Percentiles rank a stretch among this genome's conserved stretches.
Conservation (phyloP, 75 land plant genomes). For the Pseudotsuga menziesii region DNA sequence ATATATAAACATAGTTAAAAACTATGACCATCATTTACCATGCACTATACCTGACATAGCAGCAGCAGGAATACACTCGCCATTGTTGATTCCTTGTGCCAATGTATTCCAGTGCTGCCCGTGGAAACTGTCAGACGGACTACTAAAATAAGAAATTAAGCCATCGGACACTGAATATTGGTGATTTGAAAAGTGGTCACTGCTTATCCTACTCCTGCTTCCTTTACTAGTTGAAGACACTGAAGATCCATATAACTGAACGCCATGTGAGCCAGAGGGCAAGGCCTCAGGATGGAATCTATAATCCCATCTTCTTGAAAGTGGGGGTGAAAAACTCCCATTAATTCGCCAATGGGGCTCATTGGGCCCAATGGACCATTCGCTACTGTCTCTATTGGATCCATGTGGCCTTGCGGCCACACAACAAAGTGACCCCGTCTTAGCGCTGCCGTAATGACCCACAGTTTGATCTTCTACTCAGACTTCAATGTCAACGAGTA, state of each 20-base stretch:
- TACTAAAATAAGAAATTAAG: conserved; percentile 32
- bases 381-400: conserved; percentile 35
- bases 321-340: conserved; percentile 62
- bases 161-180: conserved; percentile 42
- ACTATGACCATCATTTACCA: background rate
- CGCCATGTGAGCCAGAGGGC: conserved; percentile 23
- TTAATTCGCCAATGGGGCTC: conserved; percentile 77
- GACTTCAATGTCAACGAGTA: background rate
- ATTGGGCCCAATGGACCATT: conserved; percentile 52
- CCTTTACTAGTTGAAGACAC: conserved; percentile 46
- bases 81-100: conserved; percentile 36
- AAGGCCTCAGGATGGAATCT: conserved; percentile 35
- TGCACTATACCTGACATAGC: conserved; percentile 30
- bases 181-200: conserved; percentile 15
- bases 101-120: conserved; percentile 50
- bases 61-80: conserved; percentile 19
- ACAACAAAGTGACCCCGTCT: conserved; percentile 88
- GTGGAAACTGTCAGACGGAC: conserved; percentile 55
- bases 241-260: conserved; percentile 34
- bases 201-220: conserved; percentile 53
- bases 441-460: conserved; percentile 28
- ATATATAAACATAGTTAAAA: background rate
- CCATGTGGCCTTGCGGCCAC: conserved; percentile 96
- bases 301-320: conserved; percentile 43
- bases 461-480: background rate